Conservation (phyloP, 306 rosid genomes). For the Quercus rubra region DNA sequence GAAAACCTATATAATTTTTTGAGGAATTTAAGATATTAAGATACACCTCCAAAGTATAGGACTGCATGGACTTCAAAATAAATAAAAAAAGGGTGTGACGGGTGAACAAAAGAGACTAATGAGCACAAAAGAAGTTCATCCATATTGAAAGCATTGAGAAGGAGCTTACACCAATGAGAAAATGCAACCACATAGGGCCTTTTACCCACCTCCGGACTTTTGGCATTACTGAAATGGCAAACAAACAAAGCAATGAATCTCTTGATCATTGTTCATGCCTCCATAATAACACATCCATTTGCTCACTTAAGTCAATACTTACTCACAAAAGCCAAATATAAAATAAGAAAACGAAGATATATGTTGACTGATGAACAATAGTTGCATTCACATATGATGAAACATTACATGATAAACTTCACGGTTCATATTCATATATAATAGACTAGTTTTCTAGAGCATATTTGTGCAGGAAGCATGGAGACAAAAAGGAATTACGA, state of each 20-base stretch:
- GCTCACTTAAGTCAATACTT: background rate
- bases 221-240: constrained; percentile 76
- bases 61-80: background rate
- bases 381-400: background rate
- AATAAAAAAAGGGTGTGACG: background rate
- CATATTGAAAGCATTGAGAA: constrained; percentile 10
- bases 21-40: background rate
- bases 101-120: background rate
- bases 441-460: background rate
- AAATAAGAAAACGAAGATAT: background rate
- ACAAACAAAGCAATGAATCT: constrained; percentile 7
- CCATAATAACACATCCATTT: background rate
- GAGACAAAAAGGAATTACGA: background rate
- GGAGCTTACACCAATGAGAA: constrained; percentile 78
- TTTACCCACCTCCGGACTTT: constrained; percentile 53
- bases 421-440: background rate
- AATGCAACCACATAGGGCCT: constrained; percentile 98
- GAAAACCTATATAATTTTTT: background rate
- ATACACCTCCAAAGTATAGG: background rate
- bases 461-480: background rate
- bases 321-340: background rate
- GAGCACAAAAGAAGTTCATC: background rate
- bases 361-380: background rate
- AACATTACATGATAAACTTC: background rate
- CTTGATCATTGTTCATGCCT: background rate